Percentiles rank a stretch among this genome's conserved stretches.
Evolutionary conservation across 2,329 filamentous ascomycete genomes (phyloP).

Genomic region (Exophiala bonariae): DNA sequence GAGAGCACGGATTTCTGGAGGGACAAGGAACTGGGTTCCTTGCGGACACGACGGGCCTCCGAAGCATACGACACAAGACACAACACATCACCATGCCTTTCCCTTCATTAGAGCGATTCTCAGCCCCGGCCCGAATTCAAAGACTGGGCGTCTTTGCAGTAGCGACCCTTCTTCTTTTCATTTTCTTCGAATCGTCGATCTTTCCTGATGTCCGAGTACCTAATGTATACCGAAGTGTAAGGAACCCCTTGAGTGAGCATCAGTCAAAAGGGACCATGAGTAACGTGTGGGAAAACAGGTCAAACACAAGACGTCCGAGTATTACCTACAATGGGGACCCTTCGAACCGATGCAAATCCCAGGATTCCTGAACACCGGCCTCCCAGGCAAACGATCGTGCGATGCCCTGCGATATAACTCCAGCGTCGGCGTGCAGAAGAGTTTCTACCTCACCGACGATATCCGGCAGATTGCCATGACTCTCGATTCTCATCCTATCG

Average conservation of each 20-base stretch:
- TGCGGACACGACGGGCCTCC: too few relatives aligned
- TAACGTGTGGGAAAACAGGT: constrained; percentile 8
- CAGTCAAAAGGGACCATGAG: not conserved
- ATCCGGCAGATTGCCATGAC: constrained; percentile 22
- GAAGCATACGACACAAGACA: too few relatives aligned
- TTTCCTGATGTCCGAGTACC: constrained; percentile 12
- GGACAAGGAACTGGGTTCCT: too few relatives aligned
- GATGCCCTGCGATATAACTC: constrained; percentile 21
- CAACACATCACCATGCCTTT: constrained; percentile 11
- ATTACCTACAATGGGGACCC: constrained; percentile 22
- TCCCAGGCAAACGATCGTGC: constrained; percentile 23
- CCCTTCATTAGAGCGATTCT: constrained; percentile 16
- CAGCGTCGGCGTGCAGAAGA: constrained; percentile 24
- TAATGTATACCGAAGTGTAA: constrained; percentile 8
- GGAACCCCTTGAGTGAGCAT: not conserved
- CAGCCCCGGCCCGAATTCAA: constrained; percentile 21
- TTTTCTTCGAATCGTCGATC: constrained; percentile 20
- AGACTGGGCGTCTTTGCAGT: constrained; percentile 17
- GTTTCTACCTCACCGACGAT: constrained; percentile 31
- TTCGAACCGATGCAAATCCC: constrained; percentile 21
- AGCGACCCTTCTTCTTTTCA: constrained; percentile 11
- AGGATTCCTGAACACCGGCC: constrained; percentile 22
- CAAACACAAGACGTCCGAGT: constrained; percentile 14
- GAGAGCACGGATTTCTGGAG: too few relatives aligned
- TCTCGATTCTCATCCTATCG: constrained; percentile 20